Base-by-base conservation (phyloP, 2,329 filamentous ascomycete genomes). In the Microsporum canis region DNA sequence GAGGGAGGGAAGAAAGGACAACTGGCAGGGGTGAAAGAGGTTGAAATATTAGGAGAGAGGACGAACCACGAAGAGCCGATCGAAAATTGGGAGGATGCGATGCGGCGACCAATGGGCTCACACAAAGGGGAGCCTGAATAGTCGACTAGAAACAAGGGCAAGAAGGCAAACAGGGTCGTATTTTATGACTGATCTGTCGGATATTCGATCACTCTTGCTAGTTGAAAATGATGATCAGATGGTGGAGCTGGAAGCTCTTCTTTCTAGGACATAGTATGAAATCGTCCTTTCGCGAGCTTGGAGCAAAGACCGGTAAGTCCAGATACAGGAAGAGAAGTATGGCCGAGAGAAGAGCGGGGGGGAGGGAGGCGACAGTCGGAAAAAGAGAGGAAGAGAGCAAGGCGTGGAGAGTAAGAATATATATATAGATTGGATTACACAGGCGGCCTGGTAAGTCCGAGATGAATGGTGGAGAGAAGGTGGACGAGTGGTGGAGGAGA, bases 141-240 rank as follows among this genome's bases (percentile, higher is more conserved):
- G 39, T 49, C 27, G 57, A 59, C 41, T 14, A 34, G 57, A 59
- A 59, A 59, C 57, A 59, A 45, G 57, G 23, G 39, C 57, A 49
- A n/a, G 29, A 29, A 38, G 57, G 36, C 36, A 17, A 17, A 39
- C 55, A 10, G 17, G 39, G 55, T 57, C 33, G 55, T 57, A 33
- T 29, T 41, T 53, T 55, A 31, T 34, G 49, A 55, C 49, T 55
- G 49, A 55, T 55, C 49, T 29, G 49, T 55, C 49, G 10, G 23
- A 31, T 29, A 49, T 49, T 49, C 3, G 49, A n/a, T 55, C 31
- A 12, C 14, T 36, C 49, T 23, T 55, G 49, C 49, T 34, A 55
- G 49, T 36, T 55, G 14, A 31, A 47, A 10, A 12, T 55, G 29
- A 55, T n/a, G 33, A 55, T 49, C 45, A 23, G 49, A 55, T 33